Conservation (phyloP, 179 eudicot genomes). For the Heliamphora pulchella region DNA sequence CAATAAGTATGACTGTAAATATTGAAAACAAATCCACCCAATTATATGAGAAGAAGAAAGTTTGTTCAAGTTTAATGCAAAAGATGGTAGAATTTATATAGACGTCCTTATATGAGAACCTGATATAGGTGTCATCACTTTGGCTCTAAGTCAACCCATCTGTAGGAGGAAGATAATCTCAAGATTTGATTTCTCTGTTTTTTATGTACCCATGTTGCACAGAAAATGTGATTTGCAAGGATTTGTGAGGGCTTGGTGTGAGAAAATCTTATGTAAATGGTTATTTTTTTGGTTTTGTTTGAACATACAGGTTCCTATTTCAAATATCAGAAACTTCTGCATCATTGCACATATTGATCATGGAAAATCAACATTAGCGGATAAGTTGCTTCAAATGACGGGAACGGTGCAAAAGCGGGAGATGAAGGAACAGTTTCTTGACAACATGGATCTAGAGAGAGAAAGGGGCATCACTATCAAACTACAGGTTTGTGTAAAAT, state of each 20-base stretch:
- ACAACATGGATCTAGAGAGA: slow-evolving; percentile 98
- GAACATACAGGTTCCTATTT: slow-evolving; percentile 65
- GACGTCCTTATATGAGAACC: background rate
- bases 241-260: background rate
- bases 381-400: slow-evolving; percentile 85
- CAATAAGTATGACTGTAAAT: background rate
- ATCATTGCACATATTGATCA: slow-evolving; percentile 98
- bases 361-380: slow-evolving; percentile 97
- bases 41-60: background rate
- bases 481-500: slow-evolving; percentile 52
- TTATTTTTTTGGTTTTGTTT: background rate
- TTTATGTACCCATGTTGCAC: background rate
- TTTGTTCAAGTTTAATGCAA: background rate
- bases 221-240: background rate
- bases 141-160: background rate
- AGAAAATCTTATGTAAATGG: background rate
- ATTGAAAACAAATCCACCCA: background rate
- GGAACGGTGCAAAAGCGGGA: slow-evolving; percentile 93
- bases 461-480: slow-evolving; percentile 98
- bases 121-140: background rate
- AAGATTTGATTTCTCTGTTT: background rate
- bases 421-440: slow-evolving; percentile 98
- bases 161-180: background rate
- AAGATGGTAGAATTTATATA: background rate
- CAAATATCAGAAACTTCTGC: slow-evolving; percentile 78